These are phyloP conservation scores for Wickerhamomyces sp. DNA, from an alignment of 1,139 yeast genomes.

Conservation along the genomic window DNA sequence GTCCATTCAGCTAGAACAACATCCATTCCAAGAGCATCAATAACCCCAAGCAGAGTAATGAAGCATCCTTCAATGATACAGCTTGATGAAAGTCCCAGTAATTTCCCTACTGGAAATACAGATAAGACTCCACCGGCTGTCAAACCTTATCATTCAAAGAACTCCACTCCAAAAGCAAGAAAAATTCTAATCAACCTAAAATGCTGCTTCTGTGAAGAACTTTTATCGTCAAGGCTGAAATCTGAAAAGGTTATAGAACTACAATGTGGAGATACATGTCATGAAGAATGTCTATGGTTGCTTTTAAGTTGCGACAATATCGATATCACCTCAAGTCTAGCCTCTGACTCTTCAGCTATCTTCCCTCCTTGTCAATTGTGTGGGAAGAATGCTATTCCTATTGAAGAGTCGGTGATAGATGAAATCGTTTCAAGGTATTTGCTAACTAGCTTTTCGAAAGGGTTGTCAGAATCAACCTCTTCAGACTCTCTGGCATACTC, in stretches of 20 bases:
- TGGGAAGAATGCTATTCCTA: slow-evolving; percentile 25
- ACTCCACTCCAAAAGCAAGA: slow-evolving; percentile 12
- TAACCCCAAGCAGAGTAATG: slow-evolving; percentile 1
- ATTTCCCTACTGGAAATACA: not conserved
- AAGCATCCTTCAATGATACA: slow-evolving; percentile 1
- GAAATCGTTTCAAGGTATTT: slow-evolving; percentile 22
- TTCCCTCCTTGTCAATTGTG: slow-evolving; percentile 29
- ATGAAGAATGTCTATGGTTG: slow-evolving; percentile 32
- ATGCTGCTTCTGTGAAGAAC: slow-evolving; percentile 32
- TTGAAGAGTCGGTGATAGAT: slow-evolving; percentile 22
- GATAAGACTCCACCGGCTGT: slow-evolving; percentile 16
- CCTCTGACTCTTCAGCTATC: slow-evolving; percentile 11
- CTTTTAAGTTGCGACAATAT: slow-evolving; percentile 23
- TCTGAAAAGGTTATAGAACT: slow-evolving; percentile 29
- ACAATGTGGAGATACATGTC: slow-evolving; percentile 30
- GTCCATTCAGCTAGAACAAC: slow-evolving; percentile 13
- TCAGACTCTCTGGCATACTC: slow-evolving; percentile 8
- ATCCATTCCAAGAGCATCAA: slow-evolving; percentile 10
- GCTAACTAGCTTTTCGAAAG: slow-evolving; percentile 9
- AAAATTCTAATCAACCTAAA: slow-evolving; percentile 13
- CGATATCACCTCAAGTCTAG: slow-evolving; percentile 1
- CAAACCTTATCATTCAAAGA: slow-evolving; percentile 12
- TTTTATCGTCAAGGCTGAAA: slow-evolving; percentile 22
- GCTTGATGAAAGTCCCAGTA: not conserved
- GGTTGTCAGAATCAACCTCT: not conserved